Conservation (phyloP, 371 early-diverging fungal species). For the Chytridiales sp. region DNA sequence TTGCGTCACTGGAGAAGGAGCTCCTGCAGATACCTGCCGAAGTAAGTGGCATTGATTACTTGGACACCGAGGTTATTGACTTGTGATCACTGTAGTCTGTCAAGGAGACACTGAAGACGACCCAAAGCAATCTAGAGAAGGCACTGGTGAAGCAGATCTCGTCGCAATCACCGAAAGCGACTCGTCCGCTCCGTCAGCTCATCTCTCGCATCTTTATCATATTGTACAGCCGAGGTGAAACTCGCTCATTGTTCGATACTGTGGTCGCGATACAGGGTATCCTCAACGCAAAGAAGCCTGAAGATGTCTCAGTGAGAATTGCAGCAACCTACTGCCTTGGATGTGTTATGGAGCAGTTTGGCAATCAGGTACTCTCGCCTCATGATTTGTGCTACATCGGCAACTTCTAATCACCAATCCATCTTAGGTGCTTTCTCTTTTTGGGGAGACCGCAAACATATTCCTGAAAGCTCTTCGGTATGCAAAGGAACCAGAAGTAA, state of each 20-base stretch:
- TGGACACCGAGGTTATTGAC: background rate
- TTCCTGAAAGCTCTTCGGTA: conserved; percentile 63
- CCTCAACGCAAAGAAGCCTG: conserved; percentile 62
- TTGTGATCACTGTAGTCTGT: background rate
- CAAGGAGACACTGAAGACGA: conserved; percentile 63
- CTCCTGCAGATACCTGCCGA: conserved; percentile 14
- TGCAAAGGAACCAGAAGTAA: conserved; percentile 63
- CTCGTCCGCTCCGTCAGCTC: conserved; percentile 72
- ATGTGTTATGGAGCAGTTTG: conserved; percentile 40
- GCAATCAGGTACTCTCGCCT: conserved; percentile 7
- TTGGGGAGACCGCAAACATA: conserved; percentile 72
- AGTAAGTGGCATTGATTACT: conserved; percentile 1
- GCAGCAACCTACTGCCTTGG: conserved; percentile 79
- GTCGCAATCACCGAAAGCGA: conserved; percentile 66
- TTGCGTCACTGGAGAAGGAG: conserved; percentile 71
- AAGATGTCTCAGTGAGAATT: conserved; percentile 45
- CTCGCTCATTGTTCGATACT: conserved; percentile 74
- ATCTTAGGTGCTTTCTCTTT: conserved; percentile 64
- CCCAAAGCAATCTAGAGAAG: conserved; percentile 69
- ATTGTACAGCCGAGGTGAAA: conserved; percentile 71
- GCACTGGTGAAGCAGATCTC: conserved; percentile 64
- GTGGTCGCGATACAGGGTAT: conserved; percentile 68
- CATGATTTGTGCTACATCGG: background rate
- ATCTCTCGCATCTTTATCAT: conserved; percentile 73
- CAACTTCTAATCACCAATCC: background rate